Evolutionary conservation across 1,284 basidiomycete species (phyloP).

Genomic region (Ceratobasidium sp.): DNA sequence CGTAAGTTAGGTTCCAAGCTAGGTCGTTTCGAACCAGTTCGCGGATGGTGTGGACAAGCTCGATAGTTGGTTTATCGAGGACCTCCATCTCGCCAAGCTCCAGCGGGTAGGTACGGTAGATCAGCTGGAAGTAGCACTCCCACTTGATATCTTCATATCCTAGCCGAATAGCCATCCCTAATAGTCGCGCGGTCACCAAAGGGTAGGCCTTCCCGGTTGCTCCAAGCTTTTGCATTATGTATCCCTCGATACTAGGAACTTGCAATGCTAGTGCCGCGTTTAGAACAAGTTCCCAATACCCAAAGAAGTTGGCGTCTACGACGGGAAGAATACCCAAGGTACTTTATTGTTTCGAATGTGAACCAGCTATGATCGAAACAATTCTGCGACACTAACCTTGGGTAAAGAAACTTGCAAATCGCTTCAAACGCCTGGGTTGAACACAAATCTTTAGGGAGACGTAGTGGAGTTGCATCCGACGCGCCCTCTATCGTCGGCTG

Average conservation of each 20-base stretch:
- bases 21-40: too few species aligned
- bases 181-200: neutral
- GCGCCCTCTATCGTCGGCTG: neutral
- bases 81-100: too few species aligned
- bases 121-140: neutral
- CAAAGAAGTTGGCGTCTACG: neutral
- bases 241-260: neutral
- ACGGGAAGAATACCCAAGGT: neutral
- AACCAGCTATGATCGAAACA: neutral
- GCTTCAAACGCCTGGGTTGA: neutral
- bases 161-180: neutral
- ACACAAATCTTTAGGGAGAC: neutral
- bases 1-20: too few species aligned
- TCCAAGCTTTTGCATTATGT: neutral
- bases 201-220: neutral
- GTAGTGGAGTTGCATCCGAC: conserved; percentile 8
- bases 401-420: conserved; percentile 20
- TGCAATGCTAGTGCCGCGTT: conserved; percentile 4
- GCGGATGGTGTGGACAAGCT: too few species aligned
- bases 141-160: neutral
- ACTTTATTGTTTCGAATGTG: neutral
- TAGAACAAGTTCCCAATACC: conserved; percentile 10
- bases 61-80: too few species aligned
- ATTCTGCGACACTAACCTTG: neutral
- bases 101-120: too few species aligned